Conservation (phyloP, 805 yeast genomes). For the Yamadazyma paraphyllophila region DNA sequence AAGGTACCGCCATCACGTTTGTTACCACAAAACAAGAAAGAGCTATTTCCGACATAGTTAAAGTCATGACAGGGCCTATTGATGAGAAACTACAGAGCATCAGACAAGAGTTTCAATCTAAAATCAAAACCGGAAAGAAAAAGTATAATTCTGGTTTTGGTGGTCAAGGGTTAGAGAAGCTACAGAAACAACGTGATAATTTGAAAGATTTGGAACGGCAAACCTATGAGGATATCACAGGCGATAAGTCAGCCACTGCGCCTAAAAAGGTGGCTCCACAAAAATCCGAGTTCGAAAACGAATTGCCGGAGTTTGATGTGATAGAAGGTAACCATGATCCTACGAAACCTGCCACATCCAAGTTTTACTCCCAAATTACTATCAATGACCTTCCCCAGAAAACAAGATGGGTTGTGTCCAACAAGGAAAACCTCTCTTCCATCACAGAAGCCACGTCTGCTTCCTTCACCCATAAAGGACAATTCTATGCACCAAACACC, state of each 20-base stretch:
- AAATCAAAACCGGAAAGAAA: slow-evolving; percentile 63
- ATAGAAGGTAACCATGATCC: slow-evolving; percentile 53
- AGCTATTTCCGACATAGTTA: slow-evolving; percentile 64
- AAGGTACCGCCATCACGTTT: slow-evolving; percentile 64
- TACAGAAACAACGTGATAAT: slow-evolving; percentile 14
- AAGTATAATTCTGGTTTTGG: slow-evolving; percentile 80
- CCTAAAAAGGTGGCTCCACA: background rate
- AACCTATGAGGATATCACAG: slow-evolving; percentile 35
- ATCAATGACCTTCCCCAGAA: slow-evolving; percentile 84
- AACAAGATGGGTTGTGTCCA: slow-evolving; percentile 76
- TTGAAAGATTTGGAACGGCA: slow-evolving; percentile 49
- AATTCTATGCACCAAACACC: slow-evolving; percentile 48
- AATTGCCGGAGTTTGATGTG: slow-evolving; percentile 45
- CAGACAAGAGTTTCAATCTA: slow-evolving; percentile 54
- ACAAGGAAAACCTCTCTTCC: slow-evolving; percentile 58
- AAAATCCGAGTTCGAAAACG: slow-evolving; percentile 11
- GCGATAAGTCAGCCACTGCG: background rate
- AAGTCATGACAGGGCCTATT: slow-evolving; percentile 55
- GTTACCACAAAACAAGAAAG: slow-evolving; percentile 60
- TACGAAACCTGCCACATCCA: slow-evolving; percentile 52
- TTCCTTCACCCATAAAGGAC: slow-evolving; percentile 81
- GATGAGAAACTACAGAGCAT: slow-evolving; percentile 50
- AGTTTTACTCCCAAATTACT: slow-evolving; percentile 64
- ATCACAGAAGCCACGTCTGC: slow-evolving; percentile 71
- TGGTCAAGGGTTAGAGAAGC: slow-evolving; percentile 65